Evolutionary conservation across 495 filamentous ascomycete species (phyloP).

Genomic region (Tuber calosporum): DNA sequence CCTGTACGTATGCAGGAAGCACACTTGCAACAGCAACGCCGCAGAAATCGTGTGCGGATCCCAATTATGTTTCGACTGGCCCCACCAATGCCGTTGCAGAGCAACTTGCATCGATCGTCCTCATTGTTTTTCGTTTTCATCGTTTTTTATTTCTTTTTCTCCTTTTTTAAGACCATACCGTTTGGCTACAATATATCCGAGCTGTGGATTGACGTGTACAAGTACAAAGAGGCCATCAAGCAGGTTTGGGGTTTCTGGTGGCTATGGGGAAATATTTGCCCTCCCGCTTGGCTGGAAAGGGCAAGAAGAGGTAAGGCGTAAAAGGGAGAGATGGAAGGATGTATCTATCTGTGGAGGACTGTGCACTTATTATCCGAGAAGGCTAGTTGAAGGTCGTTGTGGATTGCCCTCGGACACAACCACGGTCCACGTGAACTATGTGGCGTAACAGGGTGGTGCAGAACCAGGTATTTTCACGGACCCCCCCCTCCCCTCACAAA

Average conservation of each 20-base stretch:
- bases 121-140: slow-evolving; percentile 35
- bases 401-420: slow-evolving; percentile 32
- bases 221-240: slow-evolving; percentile 40
- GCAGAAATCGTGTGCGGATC: slow-evolving; percentile 35
- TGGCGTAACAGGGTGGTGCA: slow-evolving; percentile 27
- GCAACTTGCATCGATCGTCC: slow-evolving; percentile 35
- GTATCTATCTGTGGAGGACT: slow-evolving; percentile 38
- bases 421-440: slow-evolving; percentile 35
- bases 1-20: slow-evolving; percentile 27
- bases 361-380: slow-evolving; percentile 30
- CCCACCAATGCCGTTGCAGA: slow-evolving; percentile 31
- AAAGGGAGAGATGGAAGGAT: slow-evolving; percentile 33
- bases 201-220: slow-evolving; percentile 42
- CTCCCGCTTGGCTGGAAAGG: slow-evolving; percentile 33
- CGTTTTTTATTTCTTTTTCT: slow-evolving; percentile 38
- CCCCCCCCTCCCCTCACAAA: not conserved
- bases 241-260: slow-evolving; percentile 35
- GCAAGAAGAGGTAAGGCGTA: slow-evolving; percentile 39
- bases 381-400: slow-evolving; percentile 30
- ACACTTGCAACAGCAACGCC: slow-evolving; percentile 23
- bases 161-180: slow-evolving; percentile 35
- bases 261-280: slow-evolving; percentile 37
- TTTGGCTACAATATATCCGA: slow-evolving; percentile 39
- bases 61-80: slow-evolving; percentile 35
- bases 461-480: not conserved